A percentile compares a stretch with the other conserved stretches of the same genome.
These are phyloP conservation scores for Clathrus columnatus DNA, from an alignment of 768 basidiomycete genomes.

Conservation along the genomic window DNA sequence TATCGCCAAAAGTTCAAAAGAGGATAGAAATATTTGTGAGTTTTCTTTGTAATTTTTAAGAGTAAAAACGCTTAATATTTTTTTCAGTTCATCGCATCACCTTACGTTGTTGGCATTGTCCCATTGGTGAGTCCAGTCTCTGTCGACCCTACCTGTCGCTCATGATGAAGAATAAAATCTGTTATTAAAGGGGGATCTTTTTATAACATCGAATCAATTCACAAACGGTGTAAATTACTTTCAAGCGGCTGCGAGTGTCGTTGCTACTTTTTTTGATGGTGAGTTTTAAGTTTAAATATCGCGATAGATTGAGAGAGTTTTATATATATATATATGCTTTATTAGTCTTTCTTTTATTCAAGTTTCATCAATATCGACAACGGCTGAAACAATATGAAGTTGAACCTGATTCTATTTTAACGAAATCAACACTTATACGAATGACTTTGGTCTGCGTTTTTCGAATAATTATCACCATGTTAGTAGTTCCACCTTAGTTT, in stretches of 20 bases:
- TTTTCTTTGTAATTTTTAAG: background rate
- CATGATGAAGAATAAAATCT: background rate
- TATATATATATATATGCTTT: background rate
- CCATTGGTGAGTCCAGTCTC: background rate
- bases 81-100: background rate
- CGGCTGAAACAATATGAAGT: background rate
- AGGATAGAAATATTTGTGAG: background rate
- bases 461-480: background rate
- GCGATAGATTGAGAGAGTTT: background rate
- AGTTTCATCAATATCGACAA: background rate
- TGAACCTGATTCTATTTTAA: background rate
- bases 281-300: background rate
- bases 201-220: background rate
- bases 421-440: background rate
- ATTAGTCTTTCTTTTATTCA: background rate
- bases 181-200: background rate
- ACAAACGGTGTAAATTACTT: background rate
- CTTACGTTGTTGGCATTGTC: background rate
- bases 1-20: background rate
- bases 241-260: background rate
- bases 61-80: too few relatives aligned
- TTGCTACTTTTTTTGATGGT: background rate
- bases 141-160: background rate
- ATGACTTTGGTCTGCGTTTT: background rate
- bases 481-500: background rate